Evolutionary conservation across 441 rosid species (phyloP).

Genomic region (Erodium trifolium): DNA sequence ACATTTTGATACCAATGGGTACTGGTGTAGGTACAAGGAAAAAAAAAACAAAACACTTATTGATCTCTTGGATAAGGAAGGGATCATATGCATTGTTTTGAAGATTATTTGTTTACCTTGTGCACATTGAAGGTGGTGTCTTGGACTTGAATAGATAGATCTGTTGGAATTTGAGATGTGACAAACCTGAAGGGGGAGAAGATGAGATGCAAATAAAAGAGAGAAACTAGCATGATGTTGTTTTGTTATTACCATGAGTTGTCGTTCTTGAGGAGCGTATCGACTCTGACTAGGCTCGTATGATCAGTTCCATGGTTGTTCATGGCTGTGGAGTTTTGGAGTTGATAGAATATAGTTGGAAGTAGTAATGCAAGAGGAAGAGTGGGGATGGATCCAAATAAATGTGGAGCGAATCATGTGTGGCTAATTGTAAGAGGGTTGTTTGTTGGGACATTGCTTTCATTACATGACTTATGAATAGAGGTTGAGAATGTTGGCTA

Average conservation of each 20-base stretch:
- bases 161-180: conserved; percentile 80
- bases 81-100: too few species aligned
- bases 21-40: conserved; percentile 36
- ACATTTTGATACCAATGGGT: conserved; percentile 82
- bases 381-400: conserved; percentile 27
- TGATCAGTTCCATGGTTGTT: too few species aligned
- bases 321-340: too few species aligned
- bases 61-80: neutral
- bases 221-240: neutral
- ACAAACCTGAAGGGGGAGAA: too few species aligned
- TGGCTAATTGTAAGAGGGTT: conserved; percentile 17
- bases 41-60: too few species aligned
- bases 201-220: too few species aligned
- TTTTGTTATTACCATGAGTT: conserved; percentile 44
- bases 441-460: conserved; percentile 16
- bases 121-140: conserved; percentile 71
- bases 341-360: too few species aligned
- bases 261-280: conserved; percentile 40
- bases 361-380: conserved; percentile 14
- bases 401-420: conserved; percentile 44
- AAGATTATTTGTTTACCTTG: conserved; percentile 43
- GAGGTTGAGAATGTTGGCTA: too few species aligned
- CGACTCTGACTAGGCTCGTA: too few species aligned
- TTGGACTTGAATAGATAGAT: conserved; percentile 60
- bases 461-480: too few species aligned